A percentile compares a stretch with the other conserved stretches of the same genome.
phyloP scores from a whole-genome alignment of 805 yeast genomes.

The Suhomyces pyralidae region DNA sequence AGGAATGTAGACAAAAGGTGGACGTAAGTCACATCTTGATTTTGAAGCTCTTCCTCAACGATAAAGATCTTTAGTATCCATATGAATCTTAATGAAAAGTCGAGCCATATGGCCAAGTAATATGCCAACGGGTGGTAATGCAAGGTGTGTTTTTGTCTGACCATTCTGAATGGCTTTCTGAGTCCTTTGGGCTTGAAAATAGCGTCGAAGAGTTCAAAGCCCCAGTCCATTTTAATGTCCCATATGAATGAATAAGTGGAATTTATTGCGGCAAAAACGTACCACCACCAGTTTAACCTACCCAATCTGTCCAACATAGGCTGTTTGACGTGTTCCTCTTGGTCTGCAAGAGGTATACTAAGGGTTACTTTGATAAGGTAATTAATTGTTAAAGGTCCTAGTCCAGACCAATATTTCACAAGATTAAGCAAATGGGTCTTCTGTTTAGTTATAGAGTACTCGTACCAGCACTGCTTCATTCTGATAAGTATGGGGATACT shows the following conservation, averaged over 20 bases:
- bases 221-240: constrained; percentile 94
- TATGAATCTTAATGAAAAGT: constrained; percentile 65
- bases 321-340: constrained; percentile 11
- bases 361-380: constrained; percentile 20
- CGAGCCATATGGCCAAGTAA: constrained; percentile 54
- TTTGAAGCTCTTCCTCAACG: constrained; percentile 21
- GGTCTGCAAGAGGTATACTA: not conserved
- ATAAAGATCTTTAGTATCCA: constrained; percentile 65
- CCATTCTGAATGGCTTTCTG: not conserved
- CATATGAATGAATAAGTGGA: constrained; percentile 79
- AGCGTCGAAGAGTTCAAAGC: constrained; percentile 50
- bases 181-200: constrained; percentile 11
- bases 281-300: constrained; percentile 41
- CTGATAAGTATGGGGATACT: constrained; percentile 70
- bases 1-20: constrained; percentile 25
- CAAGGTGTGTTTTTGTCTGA: not conserved
- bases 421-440: constrained; percentile 65
- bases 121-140: constrained; percentile 35
- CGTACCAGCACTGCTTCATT: constrained; percentile 76
- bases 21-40: constrained; percentile 5
- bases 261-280: constrained; percentile 48
- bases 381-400: constrained; percentile 36
- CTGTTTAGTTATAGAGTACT: constrained; percentile 52
- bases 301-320: constrained; percentile 15
- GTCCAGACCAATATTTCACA: constrained; percentile 66